Conservation (phyloP, 2,329 filamentous ascomycete genomes). For the Fusarium tupiense region DNA sequence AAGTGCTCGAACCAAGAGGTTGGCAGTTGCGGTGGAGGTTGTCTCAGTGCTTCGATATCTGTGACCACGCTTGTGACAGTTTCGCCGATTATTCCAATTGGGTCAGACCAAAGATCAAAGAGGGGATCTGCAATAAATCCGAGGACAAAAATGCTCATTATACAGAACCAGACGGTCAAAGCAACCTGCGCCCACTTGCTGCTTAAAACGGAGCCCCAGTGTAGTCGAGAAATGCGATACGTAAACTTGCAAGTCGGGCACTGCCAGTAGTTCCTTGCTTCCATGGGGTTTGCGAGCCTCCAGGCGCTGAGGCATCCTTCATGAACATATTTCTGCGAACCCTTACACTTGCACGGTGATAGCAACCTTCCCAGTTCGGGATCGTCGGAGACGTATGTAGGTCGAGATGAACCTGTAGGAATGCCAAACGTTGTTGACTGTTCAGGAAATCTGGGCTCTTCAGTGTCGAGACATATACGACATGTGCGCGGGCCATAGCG, state of each 20-base stretch:
- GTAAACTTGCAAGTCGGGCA: constrained; percentile 89
- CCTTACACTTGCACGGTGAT: constrained; percentile 92
- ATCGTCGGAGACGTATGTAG: constrained; percentile 77
- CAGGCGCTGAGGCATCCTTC: constrained; percentile 87
- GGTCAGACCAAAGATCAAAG: constrained; percentile 87
- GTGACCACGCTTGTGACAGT: constrained; percentile 58
- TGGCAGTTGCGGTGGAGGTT: constrained; percentile 58
- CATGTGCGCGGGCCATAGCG: constrained; percentile 80
- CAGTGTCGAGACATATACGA: constrained; percentile 85
- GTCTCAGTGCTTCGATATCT: constrained; percentile 50
- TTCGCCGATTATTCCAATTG: constrained; percentile 68
- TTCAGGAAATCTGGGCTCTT: constrained; percentile 59
- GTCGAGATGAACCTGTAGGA: constrained; percentile 47
- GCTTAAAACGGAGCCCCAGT: constrained; percentile 76
- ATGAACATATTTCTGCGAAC: constrained; percentile 92
- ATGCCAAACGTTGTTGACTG: constrained; percentile 47
- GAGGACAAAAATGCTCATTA: constrained; percentile 79
- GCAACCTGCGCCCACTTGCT: constrained; percentile 73
- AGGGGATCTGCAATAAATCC: constrained; percentile 95
- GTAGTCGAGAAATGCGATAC: constrained; percentile 81
- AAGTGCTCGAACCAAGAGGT: constrained; percentile 84
- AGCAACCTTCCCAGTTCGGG: constrained; percentile 80
- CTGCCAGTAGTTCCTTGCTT: constrained; percentile 79
- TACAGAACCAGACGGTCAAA: constrained; percentile 77
- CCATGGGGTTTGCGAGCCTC: constrained; percentile 76